Evolutionary conservation across 2,329 filamentous ascomycete species (phyloP), one percentile per base, ranked within the genome.

Genomic region (Fusarium sp.): DNA sequence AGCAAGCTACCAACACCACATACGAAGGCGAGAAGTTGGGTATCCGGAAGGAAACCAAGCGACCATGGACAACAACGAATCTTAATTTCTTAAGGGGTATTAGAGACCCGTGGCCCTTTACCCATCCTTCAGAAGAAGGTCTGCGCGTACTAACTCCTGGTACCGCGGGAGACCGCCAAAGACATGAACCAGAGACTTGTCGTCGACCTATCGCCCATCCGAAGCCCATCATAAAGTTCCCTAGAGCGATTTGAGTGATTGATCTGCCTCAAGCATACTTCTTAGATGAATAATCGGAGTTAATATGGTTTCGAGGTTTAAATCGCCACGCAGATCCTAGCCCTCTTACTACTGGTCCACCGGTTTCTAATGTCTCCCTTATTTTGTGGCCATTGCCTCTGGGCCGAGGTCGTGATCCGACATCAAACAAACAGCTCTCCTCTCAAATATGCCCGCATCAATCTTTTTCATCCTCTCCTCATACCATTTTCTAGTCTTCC

Each of bases 341-440:
- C 13, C 6, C 32, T 26, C 9, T 26, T 20, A 20, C 50, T 53
- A 12, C 32, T 5, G 1, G 10, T 13, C 7, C 3, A n/a, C 32
- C 26, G 8, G 6, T 35, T 10, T 32, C 22, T 3, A 2, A 22
- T 24, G 8, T 41, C 8, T n/a, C 26, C 28, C 35, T 17, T 22
- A 32, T 22, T 35, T 44, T 42, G 30, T 56, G 17, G 6, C 57
- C 20, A 36, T n/a, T 5, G 24, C 17, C 18, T 32, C 62, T 5
- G n/a, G 36, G 0, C 61, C 55, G 3, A 71, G 55, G 13, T 71
- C 62, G 18, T 57, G 36, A 13, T 66, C 56, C 1, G 56, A 55
- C 69, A 62, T 57, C 8, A 66, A 42, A 32, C 41, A 66, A 22
- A 54, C 55, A 2, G 55, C 42, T 36, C 26, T 32, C 20, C 22